phyloP scores from a whole-genome alignment of 768 basidiomycete species.

The Suillus placidus region DNA sequence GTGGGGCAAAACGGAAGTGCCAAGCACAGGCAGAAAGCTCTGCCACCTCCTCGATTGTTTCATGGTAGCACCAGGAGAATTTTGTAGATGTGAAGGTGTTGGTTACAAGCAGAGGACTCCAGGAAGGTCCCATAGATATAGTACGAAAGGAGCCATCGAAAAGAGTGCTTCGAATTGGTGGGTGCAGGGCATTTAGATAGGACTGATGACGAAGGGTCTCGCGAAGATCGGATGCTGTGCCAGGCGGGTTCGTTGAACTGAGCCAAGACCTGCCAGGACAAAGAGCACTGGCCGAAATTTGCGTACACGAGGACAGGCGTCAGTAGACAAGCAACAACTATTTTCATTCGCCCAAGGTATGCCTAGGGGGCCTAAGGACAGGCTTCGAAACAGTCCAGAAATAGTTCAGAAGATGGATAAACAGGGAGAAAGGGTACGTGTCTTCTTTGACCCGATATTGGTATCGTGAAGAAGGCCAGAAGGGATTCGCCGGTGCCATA shows the following conservation, averaged over 20 bases:
- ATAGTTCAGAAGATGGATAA: not conserved
- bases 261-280: not conserved
- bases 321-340: not conserved
- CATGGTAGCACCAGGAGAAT: constrained; percentile 45
- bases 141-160: constrained; percentile 38
- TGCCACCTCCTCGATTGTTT: not conserved
- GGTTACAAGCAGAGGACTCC: constrained; percentile 31
- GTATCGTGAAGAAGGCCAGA: not conserved
- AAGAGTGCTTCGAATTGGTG: not conserved
- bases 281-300: not conserved
- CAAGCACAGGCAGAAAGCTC: not conserved
- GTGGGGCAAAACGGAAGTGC: not conserved
- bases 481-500: not conserved
- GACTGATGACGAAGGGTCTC: not conserved
- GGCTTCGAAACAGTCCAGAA: not conserved
- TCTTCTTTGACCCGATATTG: not conserved
- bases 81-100: constrained; percentile 30
- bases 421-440: not conserved
- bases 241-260: not conserved
- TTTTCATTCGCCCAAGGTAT: not conserved
- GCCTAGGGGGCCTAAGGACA: not conserved
- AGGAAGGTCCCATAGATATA: constrained; percentile 50
- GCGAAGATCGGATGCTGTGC: not conserved
- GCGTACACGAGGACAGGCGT: not conserved
- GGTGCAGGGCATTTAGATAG: not conserved